A percentile compares a stretch with the other conserved stretches of the same genome.
Evolutionary conservation across 495 filamentous ascomycete genomes (phyloP).

Genomic region (Penicillium antarcticum): DNA sequence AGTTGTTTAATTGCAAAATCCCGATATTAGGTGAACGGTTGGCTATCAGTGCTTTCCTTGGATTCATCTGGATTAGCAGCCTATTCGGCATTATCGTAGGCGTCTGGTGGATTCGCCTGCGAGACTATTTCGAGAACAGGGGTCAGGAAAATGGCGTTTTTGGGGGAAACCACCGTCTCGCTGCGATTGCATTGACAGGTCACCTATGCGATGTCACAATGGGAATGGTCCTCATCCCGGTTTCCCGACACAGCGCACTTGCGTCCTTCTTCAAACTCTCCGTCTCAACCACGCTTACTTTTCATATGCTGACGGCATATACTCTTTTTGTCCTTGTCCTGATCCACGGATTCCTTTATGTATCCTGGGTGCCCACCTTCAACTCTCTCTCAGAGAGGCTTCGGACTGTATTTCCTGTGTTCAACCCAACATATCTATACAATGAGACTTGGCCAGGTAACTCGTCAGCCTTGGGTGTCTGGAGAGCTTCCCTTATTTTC

Average conservation of each 20-base stretch:
- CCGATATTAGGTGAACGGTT: conserved; percentile 3
- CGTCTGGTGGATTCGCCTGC: conserved; percentile 10
- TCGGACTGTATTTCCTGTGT: conserved; percentile 5
- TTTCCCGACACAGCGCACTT: conserved; percentile 8
- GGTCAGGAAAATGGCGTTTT: conserved; percentile 3
- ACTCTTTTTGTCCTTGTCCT: conserved; percentile 4
- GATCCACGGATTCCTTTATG: conserved; percentile 6
- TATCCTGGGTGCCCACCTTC: conserved; percentile 4
- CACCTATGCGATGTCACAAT: conserved; percentile 9
- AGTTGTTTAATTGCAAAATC: background rate
- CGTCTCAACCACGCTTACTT: conserved; percentile 9
- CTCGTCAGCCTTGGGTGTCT: conserved; percentile 5
- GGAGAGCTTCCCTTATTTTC: conserved; percentile 8
- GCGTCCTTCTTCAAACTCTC: conserved; percentile 9
- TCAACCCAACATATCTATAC: conserved; percentile 10
- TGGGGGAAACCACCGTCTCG: conserved; percentile 2
- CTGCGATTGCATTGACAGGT: conserved; percentile 7
- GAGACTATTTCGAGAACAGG: conserved; percentile 4
- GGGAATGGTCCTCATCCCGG: conserved; percentile 7
- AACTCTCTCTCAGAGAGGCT: conserved; percentile 6
- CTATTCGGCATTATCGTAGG: conserved; percentile 6
- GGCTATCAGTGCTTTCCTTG: conserved; percentile 7
- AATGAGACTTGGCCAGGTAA: conserved; percentile 7
- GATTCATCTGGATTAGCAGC: conserved; percentile 4
- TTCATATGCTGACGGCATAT: conserved; percentile 8